Evolutionary conservation across 495 filamentous ascomycete species (phyloP).

Genomic region (Hypoxylon intermedium): DNA sequence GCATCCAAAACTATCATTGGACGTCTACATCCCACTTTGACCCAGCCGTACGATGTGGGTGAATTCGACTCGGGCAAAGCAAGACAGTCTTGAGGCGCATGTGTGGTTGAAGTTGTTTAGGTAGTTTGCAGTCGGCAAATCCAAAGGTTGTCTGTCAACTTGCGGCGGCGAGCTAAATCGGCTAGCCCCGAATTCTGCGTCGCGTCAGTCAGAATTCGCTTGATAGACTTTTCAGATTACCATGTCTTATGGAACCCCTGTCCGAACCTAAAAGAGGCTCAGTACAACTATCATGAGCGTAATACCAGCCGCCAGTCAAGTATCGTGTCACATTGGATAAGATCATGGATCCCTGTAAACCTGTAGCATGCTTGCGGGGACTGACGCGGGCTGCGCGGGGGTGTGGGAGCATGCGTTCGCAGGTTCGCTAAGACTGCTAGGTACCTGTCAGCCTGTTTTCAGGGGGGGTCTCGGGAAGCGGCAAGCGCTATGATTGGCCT

Average conservation of each 20-base stretch:
- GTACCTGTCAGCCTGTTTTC: slow-evolving; percentile 23
- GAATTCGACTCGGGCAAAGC: too few species aligned
- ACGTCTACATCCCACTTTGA: too few species aligned
- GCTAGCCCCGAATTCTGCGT: too few species aligned
- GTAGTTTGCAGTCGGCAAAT: neutral
- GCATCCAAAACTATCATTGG: too few species aligned
- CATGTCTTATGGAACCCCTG: slow-evolving; percentile 14
- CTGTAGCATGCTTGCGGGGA: slow-evolving; percentile 3
- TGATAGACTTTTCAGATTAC: neutral
- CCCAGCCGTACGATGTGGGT: too few species aligned
- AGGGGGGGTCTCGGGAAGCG: slow-evolving; percentile 35
- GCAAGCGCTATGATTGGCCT: slow-evolving; percentile 32
- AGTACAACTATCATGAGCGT: slow-evolving; percentile 7
- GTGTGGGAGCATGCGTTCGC: slow-evolving; percentile 1
- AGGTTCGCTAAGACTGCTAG: slow-evolving; percentile 18
- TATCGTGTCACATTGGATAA: slow-evolving; percentile 12
- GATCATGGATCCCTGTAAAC: slow-evolving; percentile 4
- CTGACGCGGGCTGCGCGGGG: neutral
- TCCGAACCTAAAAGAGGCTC: slow-evolving; percentile 5
- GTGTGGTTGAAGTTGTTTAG: neutral
- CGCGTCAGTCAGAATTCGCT: too few species aligned
- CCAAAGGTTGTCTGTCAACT: neutral
- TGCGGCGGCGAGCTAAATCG: slow-evolving; percentile 12
- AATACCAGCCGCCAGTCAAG: slow-evolving; percentile 3
- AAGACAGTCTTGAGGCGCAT: neutral